phyloP scores from a whole-genome alignment of 2,329 filamentous ascomycete genomes.

The Diaporthe ilicicola region DNA sequence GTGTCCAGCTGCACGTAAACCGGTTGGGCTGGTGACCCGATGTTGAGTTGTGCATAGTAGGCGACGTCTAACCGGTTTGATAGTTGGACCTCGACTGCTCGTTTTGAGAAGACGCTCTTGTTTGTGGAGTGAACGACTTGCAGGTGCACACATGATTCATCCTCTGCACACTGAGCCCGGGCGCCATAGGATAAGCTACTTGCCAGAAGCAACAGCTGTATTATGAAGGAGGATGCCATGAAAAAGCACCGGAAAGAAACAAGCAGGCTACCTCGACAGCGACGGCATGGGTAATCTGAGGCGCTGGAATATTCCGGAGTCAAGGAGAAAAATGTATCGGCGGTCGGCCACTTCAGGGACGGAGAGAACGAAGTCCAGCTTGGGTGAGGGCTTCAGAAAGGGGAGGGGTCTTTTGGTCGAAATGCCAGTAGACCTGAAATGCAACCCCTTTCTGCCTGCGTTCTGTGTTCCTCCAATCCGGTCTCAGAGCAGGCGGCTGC shows the following conservation, averaged over 20 bases:
- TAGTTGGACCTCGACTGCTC: conserved; percentile 54
- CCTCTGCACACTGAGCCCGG: conserved; percentile 34
- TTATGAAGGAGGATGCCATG: conserved; percentile 40
- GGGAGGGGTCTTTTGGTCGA: conserved; percentile 8
- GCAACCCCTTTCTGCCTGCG: conserved; percentile 13
- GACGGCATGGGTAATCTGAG: conserved; percentile 31
- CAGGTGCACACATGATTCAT: conserved; percentile 47
- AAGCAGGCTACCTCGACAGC: conserved; percentile 31
- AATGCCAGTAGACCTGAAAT: not conserved
- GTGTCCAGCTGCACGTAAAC: conserved; percentile 67
- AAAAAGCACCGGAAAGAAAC: conserved; percentile 36
- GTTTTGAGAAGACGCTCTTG: conserved; percentile 48
- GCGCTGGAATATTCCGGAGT: not conserved
- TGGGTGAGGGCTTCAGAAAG: not conserved
- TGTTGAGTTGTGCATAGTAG: conserved; percentile 58
- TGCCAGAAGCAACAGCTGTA: conserved; percentile 37
- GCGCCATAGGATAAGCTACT: conserved; percentile 31
- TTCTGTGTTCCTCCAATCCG: conserved; percentile 1
- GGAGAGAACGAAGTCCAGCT: not conserved
- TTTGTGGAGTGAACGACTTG: conserved; percentile 55
- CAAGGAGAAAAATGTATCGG: not conserved
- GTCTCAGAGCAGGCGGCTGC: conserved; percentile 7
- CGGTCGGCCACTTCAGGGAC: not conserved
- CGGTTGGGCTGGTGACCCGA: conserved; percentile 62
- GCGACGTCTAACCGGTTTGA: conserved; percentile 62